A percentile compares a stretch with the other conserved stretches of the same genome.
Evolutionary conservation across 345 rosid genomes (phyloP).

Genomic region (Durio zibethinus): DNA sequence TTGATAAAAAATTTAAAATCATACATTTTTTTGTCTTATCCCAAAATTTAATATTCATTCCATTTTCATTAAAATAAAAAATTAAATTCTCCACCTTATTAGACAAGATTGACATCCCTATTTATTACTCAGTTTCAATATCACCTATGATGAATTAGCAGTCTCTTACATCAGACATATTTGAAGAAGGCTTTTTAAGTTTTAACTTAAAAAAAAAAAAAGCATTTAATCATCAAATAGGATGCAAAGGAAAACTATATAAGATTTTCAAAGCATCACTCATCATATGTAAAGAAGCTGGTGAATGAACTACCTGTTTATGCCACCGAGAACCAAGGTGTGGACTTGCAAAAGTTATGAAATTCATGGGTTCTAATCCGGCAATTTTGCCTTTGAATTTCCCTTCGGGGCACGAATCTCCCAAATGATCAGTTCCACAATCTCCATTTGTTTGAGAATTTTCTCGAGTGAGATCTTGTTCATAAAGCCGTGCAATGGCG

Average conservation of each 20-base stretch:
- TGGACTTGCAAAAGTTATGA: constrained; percentile 81
- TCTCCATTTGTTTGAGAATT: constrained; percentile 36
- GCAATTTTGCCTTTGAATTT: constrained; percentile 52
- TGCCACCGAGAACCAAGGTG: constrained; percentile 91
- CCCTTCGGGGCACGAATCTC: constrained; percentile 28
- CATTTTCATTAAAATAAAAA: too few relatives aligned
- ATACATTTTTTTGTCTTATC: too few relatives aligned
- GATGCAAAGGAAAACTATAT: not conserved
- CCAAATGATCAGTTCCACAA: constrained; percentile 21
- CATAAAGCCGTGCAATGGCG: constrained; percentile 76
- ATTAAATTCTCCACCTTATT: too few relatives aligned
- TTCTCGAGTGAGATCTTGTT: constrained; percentile 27
- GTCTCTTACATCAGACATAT: not conserved
- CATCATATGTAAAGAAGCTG: not conserved
- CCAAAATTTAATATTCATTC: too few relatives aligned
- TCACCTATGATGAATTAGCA: not conserved
- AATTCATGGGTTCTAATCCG: constrained; percentile 74
- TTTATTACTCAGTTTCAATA: not conserved
- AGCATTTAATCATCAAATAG: not conserved
- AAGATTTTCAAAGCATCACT: not conserved
- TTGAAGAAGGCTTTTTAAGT: too few relatives aligned
- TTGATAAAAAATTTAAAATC: too few relatives aligned
- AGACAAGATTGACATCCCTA: too few relatives aligned
- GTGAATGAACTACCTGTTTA: constrained; percentile 57
- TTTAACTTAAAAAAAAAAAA: too few relatives aligned